Percentiles rank a stretch among this genome's conserved stretches.
These are phyloP conservation scores for Pyrenula massariospora DNA, from an alignment of 495 filamentous ascomycete genomes.

Conservation along the genomic window DNA sequence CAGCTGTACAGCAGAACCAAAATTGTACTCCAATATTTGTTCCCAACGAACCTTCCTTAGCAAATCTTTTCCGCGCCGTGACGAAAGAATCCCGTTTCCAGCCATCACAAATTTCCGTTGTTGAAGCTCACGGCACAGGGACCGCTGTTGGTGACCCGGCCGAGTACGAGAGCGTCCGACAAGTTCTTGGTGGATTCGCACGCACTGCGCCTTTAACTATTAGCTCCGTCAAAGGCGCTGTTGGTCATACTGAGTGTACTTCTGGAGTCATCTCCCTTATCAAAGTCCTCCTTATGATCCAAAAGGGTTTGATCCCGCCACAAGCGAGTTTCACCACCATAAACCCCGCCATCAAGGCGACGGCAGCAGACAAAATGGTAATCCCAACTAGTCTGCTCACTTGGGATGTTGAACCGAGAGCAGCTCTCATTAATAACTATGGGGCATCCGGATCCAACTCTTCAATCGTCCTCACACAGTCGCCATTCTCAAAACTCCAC, in stretches of 20 bases:
- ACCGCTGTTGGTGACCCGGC: conserved; percentile 60
- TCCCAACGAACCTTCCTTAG: conserved; percentile 51
- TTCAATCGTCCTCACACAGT: conserved; percentile 20
- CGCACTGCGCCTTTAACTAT: conserved; percentile 10
- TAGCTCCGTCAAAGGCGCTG: conserved; percentile 34
- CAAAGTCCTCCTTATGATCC: conserved; percentile 38
- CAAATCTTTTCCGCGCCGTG: conserved; percentile 42
- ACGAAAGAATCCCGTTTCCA: conserved; percentile 43
- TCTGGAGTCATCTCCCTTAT: conserved; percentile 33
- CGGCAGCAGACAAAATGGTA: conserved; percentile 22
- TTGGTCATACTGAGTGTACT: conserved; percentile 39
- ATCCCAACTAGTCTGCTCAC: conserved; percentile 17
- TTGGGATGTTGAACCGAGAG: conserved; percentile 22
- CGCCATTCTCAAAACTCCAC: no score
- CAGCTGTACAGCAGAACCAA: conserved; percentile 55
- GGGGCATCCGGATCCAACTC: conserved; percentile 36
- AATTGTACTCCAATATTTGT: conserved; percentile 46
- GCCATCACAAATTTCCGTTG: conserved; percentile 52
- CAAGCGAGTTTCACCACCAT: conserved; percentile 27
- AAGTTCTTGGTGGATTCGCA: conserved; percentile 18
- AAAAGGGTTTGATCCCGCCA: conserved; percentile 24
- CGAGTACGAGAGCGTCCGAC: conserved; percentile 34
- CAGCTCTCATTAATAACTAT: conserved; percentile 35
- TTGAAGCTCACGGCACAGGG: conserved; percentile 33
- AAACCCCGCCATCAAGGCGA: conserved; percentile 23